phyloP scores from a whole-genome alignment of 2,329 filamentous ascomycete species.

The Pseudocercospora crystallina region DNA sequence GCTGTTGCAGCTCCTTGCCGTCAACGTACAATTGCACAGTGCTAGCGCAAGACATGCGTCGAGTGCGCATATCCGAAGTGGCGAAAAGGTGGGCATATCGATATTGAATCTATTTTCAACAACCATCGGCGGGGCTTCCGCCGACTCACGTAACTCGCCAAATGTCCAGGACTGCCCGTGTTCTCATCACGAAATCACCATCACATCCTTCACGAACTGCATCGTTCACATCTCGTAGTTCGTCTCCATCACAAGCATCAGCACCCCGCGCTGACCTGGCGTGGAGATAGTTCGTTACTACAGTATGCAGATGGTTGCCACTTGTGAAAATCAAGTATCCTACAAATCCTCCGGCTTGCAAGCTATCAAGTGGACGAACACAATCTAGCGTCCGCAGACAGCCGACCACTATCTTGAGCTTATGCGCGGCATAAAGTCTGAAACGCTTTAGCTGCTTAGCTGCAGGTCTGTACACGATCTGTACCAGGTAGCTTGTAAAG shows the following conservation, averaged over 20 bases:
- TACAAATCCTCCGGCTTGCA: background rate
- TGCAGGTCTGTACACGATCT: conserved; percentile 12
- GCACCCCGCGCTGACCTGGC: too few species aligned
- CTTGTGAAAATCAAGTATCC: background rate
- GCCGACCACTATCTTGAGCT: conserved; percentile 11
- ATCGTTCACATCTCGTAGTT: too few species aligned
- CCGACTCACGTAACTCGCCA: too few species aligned
- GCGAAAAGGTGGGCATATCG: conserved; percentile 5
- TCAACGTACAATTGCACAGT: too few species aligned
- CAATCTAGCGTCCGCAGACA: conserved; percentile 10
- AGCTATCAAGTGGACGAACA: conserved; percentile 7
- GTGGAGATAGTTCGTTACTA: too few species aligned
- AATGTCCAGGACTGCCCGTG: too few species aligned
- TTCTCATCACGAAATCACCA: too few species aligned
- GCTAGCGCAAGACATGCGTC: conserved; percentile 6
- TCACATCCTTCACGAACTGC: too few species aligned
- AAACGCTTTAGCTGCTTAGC: conserved; percentile 8
- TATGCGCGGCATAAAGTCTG: conserved; percentile 12
- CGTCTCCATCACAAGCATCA: too few species aligned
- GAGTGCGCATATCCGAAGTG: conserved; percentile 9
- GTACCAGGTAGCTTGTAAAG: conserved; percentile 10
- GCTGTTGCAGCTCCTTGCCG: too few species aligned
- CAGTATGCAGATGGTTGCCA: too few species aligned
- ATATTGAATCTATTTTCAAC: conserved; percentile 12
- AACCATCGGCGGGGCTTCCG: background rate